phyloP scores from a whole-genome alignment of 108 stramenopile species.

The Cyclostephanos tholiformis region DNA sequence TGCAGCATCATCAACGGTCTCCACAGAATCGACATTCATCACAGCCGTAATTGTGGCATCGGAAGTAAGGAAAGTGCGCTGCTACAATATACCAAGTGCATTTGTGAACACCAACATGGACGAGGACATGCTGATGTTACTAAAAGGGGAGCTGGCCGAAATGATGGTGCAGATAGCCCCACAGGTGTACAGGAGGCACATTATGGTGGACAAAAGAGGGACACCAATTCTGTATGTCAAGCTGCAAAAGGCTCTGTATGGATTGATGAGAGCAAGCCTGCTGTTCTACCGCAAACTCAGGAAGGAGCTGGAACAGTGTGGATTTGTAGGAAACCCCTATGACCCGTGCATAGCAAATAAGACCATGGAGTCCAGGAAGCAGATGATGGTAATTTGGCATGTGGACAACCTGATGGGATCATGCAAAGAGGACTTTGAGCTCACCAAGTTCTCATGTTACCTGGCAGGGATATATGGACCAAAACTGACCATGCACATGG shows the following conservation, averaged over 20 bases:
- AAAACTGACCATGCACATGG: neutral
- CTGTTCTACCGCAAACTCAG: no score
- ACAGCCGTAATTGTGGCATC: constrained; percentile 33
- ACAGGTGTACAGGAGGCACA: neutral
- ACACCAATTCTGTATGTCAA: no score
- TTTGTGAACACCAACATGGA: constrained; percentile 51
- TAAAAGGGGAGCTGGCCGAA: constrained; percentile 19
- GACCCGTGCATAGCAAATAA: constrained; percentile 2
- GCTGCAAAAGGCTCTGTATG: no score
- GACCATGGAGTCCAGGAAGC: neutral
- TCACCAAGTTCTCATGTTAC: no score
- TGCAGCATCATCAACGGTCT: constrained; percentile 23
- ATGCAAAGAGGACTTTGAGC: constrained; percentile 15
- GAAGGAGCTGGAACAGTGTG: no score
- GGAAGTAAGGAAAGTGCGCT: constrained; percentile 42
- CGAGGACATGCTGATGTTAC: constrained; percentile 22
- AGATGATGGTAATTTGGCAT: neutral
- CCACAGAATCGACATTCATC: constrained; percentile 25
- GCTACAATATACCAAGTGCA: constrained; percentile 46
- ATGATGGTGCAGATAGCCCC: constrained; percentile 23
- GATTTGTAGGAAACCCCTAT: neutral
- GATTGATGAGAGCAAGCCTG: constrained; percentile 4
- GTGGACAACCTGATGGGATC: constrained; percentile 53
- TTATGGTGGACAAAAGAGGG: neutral
- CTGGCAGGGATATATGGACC: no score